Conservation (phyloP, 441 rosid genomes). For the Pelargonium australe region DNA sequence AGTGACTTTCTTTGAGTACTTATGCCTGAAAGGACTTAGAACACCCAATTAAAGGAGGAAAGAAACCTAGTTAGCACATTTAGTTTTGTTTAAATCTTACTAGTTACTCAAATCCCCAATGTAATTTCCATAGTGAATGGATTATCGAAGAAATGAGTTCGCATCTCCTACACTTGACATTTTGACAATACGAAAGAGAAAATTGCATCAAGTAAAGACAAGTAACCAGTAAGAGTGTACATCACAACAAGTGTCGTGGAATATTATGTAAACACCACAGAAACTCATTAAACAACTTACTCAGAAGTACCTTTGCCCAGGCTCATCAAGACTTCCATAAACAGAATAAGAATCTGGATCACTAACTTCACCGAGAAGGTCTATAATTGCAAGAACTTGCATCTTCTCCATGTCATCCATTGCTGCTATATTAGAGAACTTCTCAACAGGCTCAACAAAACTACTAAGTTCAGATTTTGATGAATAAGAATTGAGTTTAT, state of each 20-base stretch:
- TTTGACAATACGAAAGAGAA: not conserved
- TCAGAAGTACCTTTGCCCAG: conserved; percentile 68
- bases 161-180: not conserved
- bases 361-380: conserved; percentile 69
- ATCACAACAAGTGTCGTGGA: not conserved
- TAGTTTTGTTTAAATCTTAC: not conserved
- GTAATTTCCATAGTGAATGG: conserved; percentile 1
- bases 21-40: not conserved
- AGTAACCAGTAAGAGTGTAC: not conserved
- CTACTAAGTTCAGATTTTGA: conserved; percentile 44
- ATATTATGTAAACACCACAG: not conserved
- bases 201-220: not conserved
- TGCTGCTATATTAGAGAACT: conserved; percentile 37
- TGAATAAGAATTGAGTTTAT: conserved; percentile 35
- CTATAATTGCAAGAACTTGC: conserved; percentile 65
- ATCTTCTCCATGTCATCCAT: conserved; percentile 46
- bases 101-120: not conserved
- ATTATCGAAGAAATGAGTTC: not conserved
- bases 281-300: conserved; percentile 13
- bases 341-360: conserved; percentile 57
- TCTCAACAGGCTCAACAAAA: conserved; percentile 54
- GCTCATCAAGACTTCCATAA: conserved; percentile 79
- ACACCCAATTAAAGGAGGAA: not conserved
- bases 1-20: conserved; percentile 3
- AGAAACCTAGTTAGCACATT: conserved; percentile 6